A percentile compares a stretch with the other conserved stretches of the same genome.
These are phyloP conservation scores for Kalaharituber pfeilii DNA, from an alignment of 2,329 filamentous ascomycete genomes.

Conservation along the genomic window DNA sequence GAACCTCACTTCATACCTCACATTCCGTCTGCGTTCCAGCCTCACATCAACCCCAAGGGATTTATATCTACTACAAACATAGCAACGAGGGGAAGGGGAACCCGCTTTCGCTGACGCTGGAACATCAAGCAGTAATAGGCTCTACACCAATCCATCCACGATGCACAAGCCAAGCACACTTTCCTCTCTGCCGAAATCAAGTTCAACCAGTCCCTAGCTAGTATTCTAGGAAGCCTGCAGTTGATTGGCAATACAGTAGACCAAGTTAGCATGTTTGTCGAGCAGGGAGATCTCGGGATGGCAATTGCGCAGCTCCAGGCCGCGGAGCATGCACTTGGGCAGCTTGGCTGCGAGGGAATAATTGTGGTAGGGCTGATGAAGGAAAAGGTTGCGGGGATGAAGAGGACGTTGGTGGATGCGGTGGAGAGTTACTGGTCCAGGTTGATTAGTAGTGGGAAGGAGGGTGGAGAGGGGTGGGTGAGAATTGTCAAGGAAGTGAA, in stretches of 20 bases:
- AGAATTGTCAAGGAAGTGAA: conserved; percentile 37
- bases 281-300: conserved; percentile 10
- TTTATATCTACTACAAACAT: conserved; percentile 4
- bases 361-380: conserved; percentile 20
- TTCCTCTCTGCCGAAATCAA: conserved; percentile 18
- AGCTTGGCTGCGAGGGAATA: conserved; percentile 15
- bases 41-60: conserved; percentile 2
- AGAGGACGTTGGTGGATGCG: conserved; percentile 11
- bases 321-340: conserved; percentile 14
- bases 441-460: conserved; percentile 32
- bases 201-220: conserved; percentile 20
- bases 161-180: conserved; percentile 15
- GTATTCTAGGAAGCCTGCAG: conserved; percentile 17
- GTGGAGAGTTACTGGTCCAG: conserved; percentile 53
- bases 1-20: neutral
- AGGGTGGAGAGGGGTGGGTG: conserved; percentile 37
- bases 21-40: neutral
- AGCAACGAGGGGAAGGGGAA: neutral
- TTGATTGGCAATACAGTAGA: conserved; percentile 16
- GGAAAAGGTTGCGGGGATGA: conserved; percentile 16
- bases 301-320: conserved; percentile 14
- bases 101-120: neutral
- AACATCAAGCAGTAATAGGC: conserved; percentile 15
- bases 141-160: conserved; percentile 15
- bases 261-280: conserved; percentile 10